Base-by-base conservation (phyloP, 768 basidiomycete species). In the Amanita molliuscula region DNA sequence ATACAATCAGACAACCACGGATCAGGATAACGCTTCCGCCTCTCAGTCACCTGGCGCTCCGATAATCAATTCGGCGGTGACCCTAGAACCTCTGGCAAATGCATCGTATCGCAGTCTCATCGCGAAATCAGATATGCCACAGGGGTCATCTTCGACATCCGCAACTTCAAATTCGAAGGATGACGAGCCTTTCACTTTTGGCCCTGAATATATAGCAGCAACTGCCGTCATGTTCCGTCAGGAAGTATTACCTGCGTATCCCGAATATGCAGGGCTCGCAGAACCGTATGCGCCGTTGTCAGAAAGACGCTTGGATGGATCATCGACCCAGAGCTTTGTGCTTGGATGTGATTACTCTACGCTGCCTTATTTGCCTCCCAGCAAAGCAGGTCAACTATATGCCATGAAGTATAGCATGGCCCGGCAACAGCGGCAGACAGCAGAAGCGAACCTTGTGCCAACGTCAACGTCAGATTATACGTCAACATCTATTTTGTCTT, bases 171-270 rank as follows among this genome's bases (percentile, higher is more conserved):
- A 43, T 35, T 56, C 59, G 10, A 60, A 62, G 31, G 66, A 66
- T 31, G 67, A 70, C 15, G 64, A 63, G 35, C 63, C 64, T 4
- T 70, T 70, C 58, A 65, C 59, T 3, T 69, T 70, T 56, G 56
- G 56, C n/a, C 55, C 59, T 18, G 61, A 65, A 50, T 68, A 65
- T 51, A 63, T 69, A 21, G 66, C 62, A 1, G 66, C 63, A 10
- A 68, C 67, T 2, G 60, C 59, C 11, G 59, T 58, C 4, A 56
- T 69, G 48, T 69, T 65, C 48, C 61, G 62, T 26, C 54, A 55
- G 2, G 69, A 68, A 52, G 62, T 68, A 9, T 53, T 68, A 3
- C 67, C 66, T 1, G 55, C 61, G 1, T 69, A 68, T 40, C 67
- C 69, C 6, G 58, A 64, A 47, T 63, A 62, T 28, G 56, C 62